Percentiles rank a stretch among this genome's conserved stretches.
These are phyloP conservation scores for Alternaria conjuncta DNA, from an alignment of 2,329 filamentous ascomycete genomes.

Conservation along the genomic window DNA sequence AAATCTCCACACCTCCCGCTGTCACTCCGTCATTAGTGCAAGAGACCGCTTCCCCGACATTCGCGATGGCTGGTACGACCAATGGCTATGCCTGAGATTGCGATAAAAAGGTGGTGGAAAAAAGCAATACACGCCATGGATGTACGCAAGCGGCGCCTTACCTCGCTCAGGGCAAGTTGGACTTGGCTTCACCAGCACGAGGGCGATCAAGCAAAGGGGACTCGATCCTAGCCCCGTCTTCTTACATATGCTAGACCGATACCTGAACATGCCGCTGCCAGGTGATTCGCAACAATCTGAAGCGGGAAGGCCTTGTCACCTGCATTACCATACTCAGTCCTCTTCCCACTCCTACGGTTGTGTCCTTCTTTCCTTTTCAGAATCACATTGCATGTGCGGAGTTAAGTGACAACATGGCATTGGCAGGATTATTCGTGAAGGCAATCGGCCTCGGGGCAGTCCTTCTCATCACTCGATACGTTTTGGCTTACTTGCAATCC, in stretches of 20 bases:
- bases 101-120: neutral
- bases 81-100: neutral
- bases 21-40: neutral
- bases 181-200: neutral
- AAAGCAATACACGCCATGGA: neutral
- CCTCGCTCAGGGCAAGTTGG: neutral
- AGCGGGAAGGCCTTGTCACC: neutral
- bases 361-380: neutral
- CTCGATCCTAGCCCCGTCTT: neutral
- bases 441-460: conserved; percentile 18
- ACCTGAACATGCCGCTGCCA: neutral
- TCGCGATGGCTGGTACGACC: neutral
- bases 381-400: neutral
- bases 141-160: neutral
- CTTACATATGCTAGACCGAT: neutral
- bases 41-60: neutral
- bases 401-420: conserved; percentile 18
- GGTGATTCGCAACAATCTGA: neutral
- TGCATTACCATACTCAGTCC: neutral
- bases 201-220: neutral
- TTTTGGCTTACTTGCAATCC: conserved; percentile 34
- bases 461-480: conserved; percentile 23
- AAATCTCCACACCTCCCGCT: neutral
- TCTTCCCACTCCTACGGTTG: neutral
- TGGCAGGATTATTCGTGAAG: conserved; percentile 21